phyloP scores from a whole-genome alignment of 306 rosid species.

The Citrullus mucosospermus region DNA sequence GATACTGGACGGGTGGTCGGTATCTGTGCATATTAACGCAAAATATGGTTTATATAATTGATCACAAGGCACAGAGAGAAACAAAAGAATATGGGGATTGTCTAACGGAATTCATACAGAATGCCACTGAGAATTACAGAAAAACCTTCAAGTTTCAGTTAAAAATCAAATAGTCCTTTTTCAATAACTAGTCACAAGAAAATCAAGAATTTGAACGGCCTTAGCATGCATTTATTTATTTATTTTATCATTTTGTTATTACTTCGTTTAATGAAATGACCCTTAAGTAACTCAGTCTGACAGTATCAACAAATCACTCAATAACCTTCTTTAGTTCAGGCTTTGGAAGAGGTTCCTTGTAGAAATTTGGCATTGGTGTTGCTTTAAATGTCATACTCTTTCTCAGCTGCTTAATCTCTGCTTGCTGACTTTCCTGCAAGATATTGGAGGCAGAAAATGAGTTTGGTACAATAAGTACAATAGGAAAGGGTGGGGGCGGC shows the following conservation, averaged over 20 bases:
- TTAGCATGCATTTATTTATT: not conserved
- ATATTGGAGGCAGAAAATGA: not conserved
- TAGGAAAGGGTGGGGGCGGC: not conserved
- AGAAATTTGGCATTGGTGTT: constrained; percentile 88
- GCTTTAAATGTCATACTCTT: constrained; percentile 79
- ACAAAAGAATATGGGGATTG: not conserved
- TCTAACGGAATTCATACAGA: not conserved
- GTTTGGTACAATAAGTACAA: not conserved
- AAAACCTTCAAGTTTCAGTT: not conserved
- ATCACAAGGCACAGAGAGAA: not conserved
- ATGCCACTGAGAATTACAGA: not conserved
- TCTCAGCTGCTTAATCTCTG: constrained; percentile 79
- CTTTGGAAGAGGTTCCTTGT: constrained; percentile 85
- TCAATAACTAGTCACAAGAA: not conserved
- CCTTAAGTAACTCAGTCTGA: not conserved
- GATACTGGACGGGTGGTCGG: constrained; percentile 89
- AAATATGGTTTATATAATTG: not conserved
- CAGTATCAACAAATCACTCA: not conserved
- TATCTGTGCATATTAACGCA: constrained; percentile 26
- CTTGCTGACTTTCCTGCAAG: constrained; percentile 68
- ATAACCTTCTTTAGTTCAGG: constrained; percentile 77
- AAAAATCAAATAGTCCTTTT: not conserved
- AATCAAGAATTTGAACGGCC: not conserved
- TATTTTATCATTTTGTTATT: not conserved
- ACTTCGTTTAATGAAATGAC: not conserved